Evolutionary conservation across 108 stramenopile genomes (phyloP).

Genomic region (Fistulifera pelliculosa): DNA sequence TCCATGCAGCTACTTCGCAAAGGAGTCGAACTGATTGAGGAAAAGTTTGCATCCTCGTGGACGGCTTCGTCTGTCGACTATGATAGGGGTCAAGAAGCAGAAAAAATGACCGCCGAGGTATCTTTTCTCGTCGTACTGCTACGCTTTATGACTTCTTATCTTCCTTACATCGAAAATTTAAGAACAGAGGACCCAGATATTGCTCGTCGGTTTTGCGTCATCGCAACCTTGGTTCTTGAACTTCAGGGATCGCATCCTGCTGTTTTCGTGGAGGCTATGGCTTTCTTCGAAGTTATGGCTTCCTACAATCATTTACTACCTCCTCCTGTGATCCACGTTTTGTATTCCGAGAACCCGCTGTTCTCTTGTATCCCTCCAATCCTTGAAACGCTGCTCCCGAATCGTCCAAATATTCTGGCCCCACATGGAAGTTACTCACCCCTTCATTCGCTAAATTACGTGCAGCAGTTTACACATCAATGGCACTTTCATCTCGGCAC

Average conservation of each 20-base stretch:
- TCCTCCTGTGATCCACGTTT: conserved; percentile 22
- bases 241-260: conserved; percentile 35
- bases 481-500: conserved; percentile 12
- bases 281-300: conserved; percentile 67
- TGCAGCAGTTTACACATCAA: conserved; percentile 15
- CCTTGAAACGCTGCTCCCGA: conserved; percentile 8
- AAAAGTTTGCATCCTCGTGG: conserved; percentile 63
- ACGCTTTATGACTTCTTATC: conserved; percentile 68
- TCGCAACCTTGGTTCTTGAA: conserved; percentile 48
- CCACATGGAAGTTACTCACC: neutral
- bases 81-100: conserved; percentile 44
- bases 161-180: conserved; percentile 41
- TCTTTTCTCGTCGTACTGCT: conserved; percentile 57
- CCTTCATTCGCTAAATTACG: conserved; percentile 5
- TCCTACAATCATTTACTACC: conserved; percentile 22
- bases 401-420: neutral
- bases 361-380: conserved; percentile 34
- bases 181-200: conserved; percentile 33
- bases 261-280: conserved; percentile 55
- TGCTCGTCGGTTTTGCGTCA: conserved; percentile 51
- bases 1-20: conserved; percentile 53
- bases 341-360: conserved; percentile 40
- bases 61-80: conserved; percentile 51
- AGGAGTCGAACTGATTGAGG: conserved; percentile 60
- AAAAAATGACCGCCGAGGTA: conserved; percentile 48